These are phyloP conservation scores for Auriscalpium microsporum DNA, from an alignment of 768 basidiomycete species.

Conservation along the genomic window DNA sequence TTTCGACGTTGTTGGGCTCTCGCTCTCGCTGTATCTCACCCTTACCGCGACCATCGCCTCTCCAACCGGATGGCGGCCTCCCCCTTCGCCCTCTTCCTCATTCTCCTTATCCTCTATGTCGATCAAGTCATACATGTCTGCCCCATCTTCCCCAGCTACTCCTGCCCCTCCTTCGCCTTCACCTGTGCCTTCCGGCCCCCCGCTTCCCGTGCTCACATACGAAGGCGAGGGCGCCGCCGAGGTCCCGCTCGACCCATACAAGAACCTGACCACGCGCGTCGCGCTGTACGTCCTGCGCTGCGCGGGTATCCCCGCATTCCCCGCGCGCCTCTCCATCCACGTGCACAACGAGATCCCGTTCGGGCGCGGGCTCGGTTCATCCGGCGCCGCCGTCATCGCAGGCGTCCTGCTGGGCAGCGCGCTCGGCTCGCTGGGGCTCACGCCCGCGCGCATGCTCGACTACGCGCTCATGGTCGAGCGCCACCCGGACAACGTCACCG, in stretches of 20 bases:
- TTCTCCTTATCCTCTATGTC: too few relatives aligned
- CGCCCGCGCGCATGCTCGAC: constrained; percentile 73
- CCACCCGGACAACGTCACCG: constrained; percentile 98
- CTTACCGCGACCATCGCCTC: constrained; percentile 49
- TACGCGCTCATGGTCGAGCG: constrained; percentile 98
- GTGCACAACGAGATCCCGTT: constrained; percentile 94
- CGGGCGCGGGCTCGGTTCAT: constrained; percentile 94
- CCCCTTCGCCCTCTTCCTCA: constrained; percentile 16
- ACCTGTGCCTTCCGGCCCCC: constrained; percentile 25
- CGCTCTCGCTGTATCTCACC: constrained; percentile 78
- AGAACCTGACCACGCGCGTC: constrained; percentile 94
- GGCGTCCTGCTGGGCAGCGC: constrained; percentile 85
- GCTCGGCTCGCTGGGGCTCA: constrained; percentile 67
- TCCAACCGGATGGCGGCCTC: constrained; percentile 9
- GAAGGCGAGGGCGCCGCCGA: constrained; percentile 83
- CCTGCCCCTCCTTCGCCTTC: neutral
- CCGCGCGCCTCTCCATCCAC: constrained; percentile 65
- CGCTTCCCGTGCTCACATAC: constrained; percentile 62
- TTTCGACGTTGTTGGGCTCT: constrained; percentile 98
- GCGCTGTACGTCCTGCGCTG: constrained; percentile 97
- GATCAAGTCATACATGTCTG: too few relatives aligned
- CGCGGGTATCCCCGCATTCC: constrained; percentile 66
- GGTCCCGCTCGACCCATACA: constrained; percentile 91
- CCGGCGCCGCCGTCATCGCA: constrained; percentile 97
- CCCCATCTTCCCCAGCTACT: too few relatives aligned